Evolutionary conservation across 331 rosid species (phyloP), one percentile per base, ranked within the genome.

Genomic region (Malus hybrid): DNA sequence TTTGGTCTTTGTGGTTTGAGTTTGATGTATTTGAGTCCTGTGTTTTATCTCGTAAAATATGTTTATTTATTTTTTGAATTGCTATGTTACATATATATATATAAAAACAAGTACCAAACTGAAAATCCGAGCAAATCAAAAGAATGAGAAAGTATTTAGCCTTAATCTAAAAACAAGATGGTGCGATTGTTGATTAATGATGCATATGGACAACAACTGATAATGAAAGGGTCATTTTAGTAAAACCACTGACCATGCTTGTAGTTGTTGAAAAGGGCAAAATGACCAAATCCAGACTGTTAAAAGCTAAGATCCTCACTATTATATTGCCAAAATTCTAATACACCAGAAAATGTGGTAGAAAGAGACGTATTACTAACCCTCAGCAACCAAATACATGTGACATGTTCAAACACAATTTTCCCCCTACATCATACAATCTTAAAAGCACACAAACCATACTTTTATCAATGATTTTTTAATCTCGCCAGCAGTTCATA

Each of bases 311-410:
- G 33, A 6, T 14, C 64, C 31, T 6, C 3, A 54, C 65, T 62
- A 63, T 79, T 64, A 36, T 73, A 79, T 36, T 4, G 34, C 48
- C 36, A 32, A 79, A 50, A 34, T 12, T 10, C 48, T 10, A 44
- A 32, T n/a, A 22, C 71, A 65, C 33, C 50, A 66, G 56, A 16
- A 69, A 64, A 19, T 81, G 78, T 52, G 65, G 19, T 15, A n/a
- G 86, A 89, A 77, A 80, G 48, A 27, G 88, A 83, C 87, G 1
- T 31, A 42, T 73, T 61, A 85, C 85, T 69, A 6, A 81, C 79
- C 75, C 64, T 31, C 57, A 61, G 59, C 76, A 36, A 79, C 78
- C 87, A 77, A 82, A 55, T 84, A 77, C 81, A 39, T 73, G 85
- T 74, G 70, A 66, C 70, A 50, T 10, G 6, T 24, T 36, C 31